phyloP scores from a whole-genome alignment of 495 filamentous ascomycete species.

The Trichoderma orchidacearum region DNA sequence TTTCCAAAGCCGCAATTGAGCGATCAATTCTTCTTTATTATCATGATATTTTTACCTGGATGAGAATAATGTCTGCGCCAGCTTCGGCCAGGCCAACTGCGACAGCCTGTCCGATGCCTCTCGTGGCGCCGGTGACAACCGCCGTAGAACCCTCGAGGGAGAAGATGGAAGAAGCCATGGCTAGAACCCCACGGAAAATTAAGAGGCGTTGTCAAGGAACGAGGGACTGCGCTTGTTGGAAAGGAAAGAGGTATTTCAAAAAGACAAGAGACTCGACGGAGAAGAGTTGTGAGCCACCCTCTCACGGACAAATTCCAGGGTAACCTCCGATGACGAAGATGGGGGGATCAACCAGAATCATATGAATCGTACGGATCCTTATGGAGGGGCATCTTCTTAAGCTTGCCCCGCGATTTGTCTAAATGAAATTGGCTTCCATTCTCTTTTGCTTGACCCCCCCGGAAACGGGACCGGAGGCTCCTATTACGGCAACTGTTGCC shows the following conservation, averaged over 20 bases:
- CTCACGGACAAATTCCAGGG: too few species aligned
- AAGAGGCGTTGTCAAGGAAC: not conserved
- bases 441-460: too few species aligned
- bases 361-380: too few species aligned
- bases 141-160: constrained; percentile 58
- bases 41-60: constrained; percentile 33
- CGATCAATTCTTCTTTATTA: too few species aligned
- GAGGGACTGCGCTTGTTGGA: too few species aligned
- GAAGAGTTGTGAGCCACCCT: too few species aligned
- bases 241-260: not conserved
- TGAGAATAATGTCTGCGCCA: constrained; percentile 67
- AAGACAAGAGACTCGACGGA: not conserved
- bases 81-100: constrained; percentile 70
- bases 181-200: not conserved
- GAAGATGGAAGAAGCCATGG: constrained; percentile 26
- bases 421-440: not conserved
- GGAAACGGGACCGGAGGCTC: too few species aligned
- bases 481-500: not conserved
- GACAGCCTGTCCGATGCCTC: constrained; percentile 80
- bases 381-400: not conserved
- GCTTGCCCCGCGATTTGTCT: not conserved
- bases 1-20: too few species aligned
- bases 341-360: too few species aligned
- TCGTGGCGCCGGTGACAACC: constrained; percentile 72
- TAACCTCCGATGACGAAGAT: too few species aligned